Base-by-base conservation (phyloP, 163 green algal species). In the Scenedesmus sp. region DNA sequence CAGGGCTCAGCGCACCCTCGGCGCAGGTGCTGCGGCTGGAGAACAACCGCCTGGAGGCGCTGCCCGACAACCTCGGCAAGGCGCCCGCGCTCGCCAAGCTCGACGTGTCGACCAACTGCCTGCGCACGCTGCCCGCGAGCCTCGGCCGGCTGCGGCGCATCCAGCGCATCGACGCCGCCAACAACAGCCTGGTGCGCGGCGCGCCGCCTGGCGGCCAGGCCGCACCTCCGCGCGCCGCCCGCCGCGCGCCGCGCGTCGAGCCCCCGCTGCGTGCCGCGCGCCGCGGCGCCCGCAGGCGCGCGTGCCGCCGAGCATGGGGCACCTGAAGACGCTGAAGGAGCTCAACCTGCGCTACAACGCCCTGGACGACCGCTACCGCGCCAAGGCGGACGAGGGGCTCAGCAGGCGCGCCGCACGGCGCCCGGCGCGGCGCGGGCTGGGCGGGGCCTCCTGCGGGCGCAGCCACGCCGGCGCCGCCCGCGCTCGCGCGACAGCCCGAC, bases 271-370 rank as follows among this genome's bases (percentile, higher is more conserved):
- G n/a, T n/a, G n/a, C n/a, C n/a, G n/a, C n/a, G n/a, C n/a, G n/a
- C n/a, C n/a, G n/a, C n/a, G n/a, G n/a, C n/a, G n/a, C n/a, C n/a
- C n/a, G n/a, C n/a, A n/a, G n/a, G 33, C 22, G 1, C 77, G 77
- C 5, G 84, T 97, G 18, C 92, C 92, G 9, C 85, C 90, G 22
- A 84, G 77, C 53, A 92, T 97, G 85, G 93, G 93, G 44, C 82
- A 93, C 77, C 71, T 95, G 15, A 92, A 92, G 71, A 89, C 82
- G n/a, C 85, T 97, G n/a, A 94, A 94, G 80, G 91, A 97, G 84
- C 84, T 96, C 67, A 92, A 95, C 73, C 83, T 93, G 76, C 39
- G 84, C 11, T 92, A 91, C 76, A 93, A 93, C 83, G 87, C 87
- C 78, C 80, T 94, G 78, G 88, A 92, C 50, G 87, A 92, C 54